Evolutionary conservation across 2,329 filamentous ascomycete species (phyloP).

Genomic region (Podosphaera fusca): DNA sequence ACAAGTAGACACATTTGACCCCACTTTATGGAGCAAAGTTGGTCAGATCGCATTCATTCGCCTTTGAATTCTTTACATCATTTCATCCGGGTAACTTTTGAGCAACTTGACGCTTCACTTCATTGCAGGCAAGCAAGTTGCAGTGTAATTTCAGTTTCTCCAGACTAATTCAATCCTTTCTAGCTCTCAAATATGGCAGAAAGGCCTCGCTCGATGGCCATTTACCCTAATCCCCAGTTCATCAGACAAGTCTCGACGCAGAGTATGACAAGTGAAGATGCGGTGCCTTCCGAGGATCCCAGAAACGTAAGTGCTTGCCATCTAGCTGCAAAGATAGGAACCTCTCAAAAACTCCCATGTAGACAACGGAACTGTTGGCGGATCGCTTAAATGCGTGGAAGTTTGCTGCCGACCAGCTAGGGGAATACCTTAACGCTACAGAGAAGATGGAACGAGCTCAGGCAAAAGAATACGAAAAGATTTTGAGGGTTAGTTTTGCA

Average conservation of each 20-base stretch:
- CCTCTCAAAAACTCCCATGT: background rate
- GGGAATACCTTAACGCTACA: constrained; percentile 67
- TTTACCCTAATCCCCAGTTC: constrained; percentile 11
- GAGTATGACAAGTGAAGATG: constrained; percentile 12
- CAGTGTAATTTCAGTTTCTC: too few relatives aligned
- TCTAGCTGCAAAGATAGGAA: background rate
- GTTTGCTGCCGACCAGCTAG: constrained; percentile 72
- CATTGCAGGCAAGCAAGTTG: too few relatives aligned
- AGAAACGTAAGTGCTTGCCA: constrained; percentile 11
- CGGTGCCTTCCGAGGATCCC: constrained; percentile 13
- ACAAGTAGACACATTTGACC: too few relatives aligned
- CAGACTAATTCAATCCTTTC: too few relatives aligned
- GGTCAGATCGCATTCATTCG: too few relatives aligned
- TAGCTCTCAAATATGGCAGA: constrained; percentile 8
- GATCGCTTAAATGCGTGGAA: constrained; percentile 91
- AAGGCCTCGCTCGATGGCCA: constrained; percentile 9
- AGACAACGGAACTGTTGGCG: constrained; percentile 60
- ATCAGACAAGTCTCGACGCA: constrained; percentile 9
- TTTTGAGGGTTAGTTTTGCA: constrained; percentile 43
- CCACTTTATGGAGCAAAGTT: too few relatives aligned
- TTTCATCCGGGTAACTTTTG: too few relatives aligned
- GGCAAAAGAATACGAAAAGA: constrained; percentile 86
- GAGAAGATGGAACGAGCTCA: constrained; percentile 71
- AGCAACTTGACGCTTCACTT: too few relatives aligned
- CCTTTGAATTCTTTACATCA: too few relatives aligned